Conservation (phyloP, 1,284 basidiomycete species). For the Vanrija pseudolonga region DNA sequence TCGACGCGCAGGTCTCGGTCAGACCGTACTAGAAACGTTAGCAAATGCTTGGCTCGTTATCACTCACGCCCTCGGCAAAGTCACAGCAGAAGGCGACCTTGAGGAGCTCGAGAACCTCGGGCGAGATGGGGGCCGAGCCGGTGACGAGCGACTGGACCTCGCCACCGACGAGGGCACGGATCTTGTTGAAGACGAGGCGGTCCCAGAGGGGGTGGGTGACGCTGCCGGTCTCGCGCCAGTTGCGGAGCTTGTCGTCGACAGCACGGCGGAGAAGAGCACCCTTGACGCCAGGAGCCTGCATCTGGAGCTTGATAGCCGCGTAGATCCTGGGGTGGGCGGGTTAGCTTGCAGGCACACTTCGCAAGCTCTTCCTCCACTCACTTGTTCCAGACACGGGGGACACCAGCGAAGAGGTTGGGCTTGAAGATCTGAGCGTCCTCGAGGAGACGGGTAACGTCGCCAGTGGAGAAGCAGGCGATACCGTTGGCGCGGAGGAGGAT, state of each 20-base stretch:
- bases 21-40: neutral
- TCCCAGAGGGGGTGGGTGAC: slow-evolving; percentile 83
- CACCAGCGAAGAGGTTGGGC: slow-evolving; percentile 75
- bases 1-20: no score
- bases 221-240: slow-evolving; percentile 66
- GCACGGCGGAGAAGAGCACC: slow-evolving; percentile 74
- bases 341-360: neutral
- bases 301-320: slow-evolving; percentile 73
- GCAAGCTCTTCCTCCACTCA: slow-evolving; percentile 13
- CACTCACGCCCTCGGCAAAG: slow-evolving; percentile 6
- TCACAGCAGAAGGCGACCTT: slow-evolving; percentile 20
- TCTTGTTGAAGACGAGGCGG: slow-evolving; percentile 68
- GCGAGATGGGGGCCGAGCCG: slow-evolving; percentile 24
- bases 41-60: no score
- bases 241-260: slow-evolving; percentile 71
- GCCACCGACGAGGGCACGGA: slow-evolving; percentile 16
- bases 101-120: slow-evolving; percentile 20
- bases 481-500: slow-evolving; percentile 61
- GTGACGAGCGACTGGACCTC: slow-evolving; percentile 13
- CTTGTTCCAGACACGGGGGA: slow-evolving; percentile 55
- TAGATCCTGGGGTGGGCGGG: slow-evolving; percentile 29
- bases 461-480: slow-evolving; percentile 78
- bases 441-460: slow-evolving; percentile 82
- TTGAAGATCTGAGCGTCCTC: slow-evolving; percentile 83
- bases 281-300: slow-evolving; percentile 78